Percentiles rank a stretch among this genome's conserved stretches.
Evolutionary conservation across 2,329 filamentous ascomycete species (phyloP).

Genomic region (Chlorencoelia australis): DNA sequence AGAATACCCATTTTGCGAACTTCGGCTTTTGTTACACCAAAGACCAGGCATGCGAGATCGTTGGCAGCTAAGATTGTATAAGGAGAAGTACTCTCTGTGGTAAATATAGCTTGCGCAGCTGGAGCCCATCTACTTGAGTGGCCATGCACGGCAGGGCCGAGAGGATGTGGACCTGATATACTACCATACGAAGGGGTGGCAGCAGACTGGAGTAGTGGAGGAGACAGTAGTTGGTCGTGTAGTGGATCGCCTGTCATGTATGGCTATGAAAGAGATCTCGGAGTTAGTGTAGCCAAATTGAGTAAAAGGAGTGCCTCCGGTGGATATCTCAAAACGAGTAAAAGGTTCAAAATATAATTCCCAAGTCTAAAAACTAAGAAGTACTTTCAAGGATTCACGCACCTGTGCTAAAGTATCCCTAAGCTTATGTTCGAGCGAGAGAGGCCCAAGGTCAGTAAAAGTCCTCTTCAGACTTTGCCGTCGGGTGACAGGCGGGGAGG

Average conservation of each 20-base stretch:
- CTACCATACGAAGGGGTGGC: conserved; percentile 25
- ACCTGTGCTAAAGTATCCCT: conserved; percentile 78
- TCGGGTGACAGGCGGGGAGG: conserved; percentile 45
- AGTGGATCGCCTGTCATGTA: conserved; percentile 31
- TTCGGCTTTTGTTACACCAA: conserved; percentile 95
- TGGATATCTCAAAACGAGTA: no score
- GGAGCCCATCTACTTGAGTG: conserved; percentile 86
- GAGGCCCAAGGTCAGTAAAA: conserved; percentile 70
- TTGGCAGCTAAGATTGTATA: conserved; percentile 97
- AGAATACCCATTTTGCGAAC: conserved; percentile 90
- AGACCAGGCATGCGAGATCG: conserved; percentile 92
- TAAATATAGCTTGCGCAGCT: conserved; percentile 92
- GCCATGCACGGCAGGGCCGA: conserved; percentile 60
- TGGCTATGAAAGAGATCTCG: no score
- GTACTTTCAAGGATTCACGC: no score
- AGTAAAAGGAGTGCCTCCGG: no score
- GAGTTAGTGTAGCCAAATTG: no score
- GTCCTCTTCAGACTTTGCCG: conserved; percentile 72
- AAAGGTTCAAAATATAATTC: no score
- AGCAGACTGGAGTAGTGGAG: conserved; percentile 31
- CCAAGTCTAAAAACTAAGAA: no score
- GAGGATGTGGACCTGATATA: conserved; percentile 20
- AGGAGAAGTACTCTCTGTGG: conserved; percentile 79
- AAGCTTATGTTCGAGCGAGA: conserved; percentile 70
- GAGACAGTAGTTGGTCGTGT: conserved; percentile 30